Conservation (phyloP, 805 yeast genomes). For the Pichia insulana region DNA sequence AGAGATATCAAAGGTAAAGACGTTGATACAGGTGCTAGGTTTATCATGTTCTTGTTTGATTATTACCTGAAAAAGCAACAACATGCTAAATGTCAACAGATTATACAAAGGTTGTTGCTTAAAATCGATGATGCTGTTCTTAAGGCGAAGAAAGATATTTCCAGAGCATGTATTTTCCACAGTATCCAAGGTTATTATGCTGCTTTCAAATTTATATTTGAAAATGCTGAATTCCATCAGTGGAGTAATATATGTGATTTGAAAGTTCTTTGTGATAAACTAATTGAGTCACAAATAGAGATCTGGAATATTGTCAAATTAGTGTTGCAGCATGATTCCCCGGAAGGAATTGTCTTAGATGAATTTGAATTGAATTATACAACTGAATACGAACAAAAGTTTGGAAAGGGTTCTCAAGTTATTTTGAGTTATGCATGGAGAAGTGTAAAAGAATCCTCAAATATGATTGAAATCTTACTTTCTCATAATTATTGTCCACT, state of each 20-base stretch:
- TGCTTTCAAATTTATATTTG: constrained; percentile 37
- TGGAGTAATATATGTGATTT: constrained; percentile 3
- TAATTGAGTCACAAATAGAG: constrained; percentile 9
- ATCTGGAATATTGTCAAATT: constrained; percentile 40
- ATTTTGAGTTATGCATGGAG: constrained; percentile 73
- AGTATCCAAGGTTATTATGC: constrained; percentile 68
- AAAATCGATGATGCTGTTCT: constrained; percentile 28
- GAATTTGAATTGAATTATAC: constrained; percentile 31
- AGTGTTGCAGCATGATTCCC: constrained; percentile 58
- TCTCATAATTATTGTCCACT: constrained; percentile 18
- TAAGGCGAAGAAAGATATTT: constrained; percentile 29
- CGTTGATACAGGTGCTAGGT: constrained; percentile 74
- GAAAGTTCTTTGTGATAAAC: constrained; percentile 4
- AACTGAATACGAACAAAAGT: constrained; percentile 25
- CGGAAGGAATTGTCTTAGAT: constrained; percentile 55
- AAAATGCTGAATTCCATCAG: constrained; percentile 13
- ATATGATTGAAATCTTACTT: constrained; percentile 41
- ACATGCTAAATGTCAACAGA: constrained; percentile 11
- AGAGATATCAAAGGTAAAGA: constrained; percentile 45
- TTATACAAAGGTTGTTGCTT: constrained; percentile 28
- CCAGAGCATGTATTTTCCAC: constrained; percentile 36
- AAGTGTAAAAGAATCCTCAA: constrained; percentile 67
- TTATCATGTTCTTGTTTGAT: constrained; percentile 43
- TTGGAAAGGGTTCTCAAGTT: constrained; percentile 34
- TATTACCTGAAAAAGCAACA: constrained; percentile 23